Percentiles rank a stretch among this genome's conserved stretches.
Evolutionary conservation across 768 basidiomycete species (phyloP).

Genomic region (Suillus sp.): DNA sequence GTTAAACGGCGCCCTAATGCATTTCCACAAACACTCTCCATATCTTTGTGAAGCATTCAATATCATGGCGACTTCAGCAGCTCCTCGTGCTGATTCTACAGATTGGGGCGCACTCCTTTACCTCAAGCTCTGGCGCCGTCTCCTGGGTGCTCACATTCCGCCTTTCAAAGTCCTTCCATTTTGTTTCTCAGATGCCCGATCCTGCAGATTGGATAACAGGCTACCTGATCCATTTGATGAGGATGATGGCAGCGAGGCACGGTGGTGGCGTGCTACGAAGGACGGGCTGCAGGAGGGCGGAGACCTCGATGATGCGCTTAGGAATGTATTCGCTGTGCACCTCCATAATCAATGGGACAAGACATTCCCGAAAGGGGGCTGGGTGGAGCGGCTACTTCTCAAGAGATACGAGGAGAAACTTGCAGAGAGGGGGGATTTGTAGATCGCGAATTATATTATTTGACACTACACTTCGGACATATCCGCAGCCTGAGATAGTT

Average conservation of each 20-base stretch:
- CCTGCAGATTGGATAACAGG: slow-evolving; percentile 90
- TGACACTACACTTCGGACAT: background rate
- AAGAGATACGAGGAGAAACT: slow-evolving; percentile 51
- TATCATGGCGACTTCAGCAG: slow-evolving; percentile 74
- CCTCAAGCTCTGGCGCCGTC: slow-evolving; percentile 85
- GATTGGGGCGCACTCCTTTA: slow-evolving; percentile 96
- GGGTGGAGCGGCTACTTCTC: slow-evolving; percentile 82
- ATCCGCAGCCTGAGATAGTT: background rate
- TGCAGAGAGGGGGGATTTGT: background rate
- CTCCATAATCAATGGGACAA: slow-evolving; percentile 96
- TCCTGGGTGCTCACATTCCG: slow-evolving; percentile 67
- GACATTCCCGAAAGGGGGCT: slow-evolving; percentile 75
- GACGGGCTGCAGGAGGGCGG: slow-evolving; percentile 61
- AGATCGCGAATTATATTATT: background rate
- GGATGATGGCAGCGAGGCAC: slow-evolving; percentile 1
- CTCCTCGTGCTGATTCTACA: slow-evolving; percentile 77
- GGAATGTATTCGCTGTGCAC: slow-evolving; percentile 83
- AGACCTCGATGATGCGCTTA: slow-evolving; percentile 60
- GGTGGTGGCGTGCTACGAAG: slow-evolving; percentile 9
- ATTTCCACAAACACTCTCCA: slow-evolving; percentile 87
- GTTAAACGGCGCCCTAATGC: slow-evolving; percentile 94
- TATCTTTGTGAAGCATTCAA: slow-evolving; percentile 98
- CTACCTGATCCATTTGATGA: slow-evolving; percentile 84
- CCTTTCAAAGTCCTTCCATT: slow-evolving; percentile 94
- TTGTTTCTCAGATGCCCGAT: slow-evolving; percentile 91